Base-by-base conservation (phyloP, 331 rosid species). In the Cydonia oblonga region DNA sequence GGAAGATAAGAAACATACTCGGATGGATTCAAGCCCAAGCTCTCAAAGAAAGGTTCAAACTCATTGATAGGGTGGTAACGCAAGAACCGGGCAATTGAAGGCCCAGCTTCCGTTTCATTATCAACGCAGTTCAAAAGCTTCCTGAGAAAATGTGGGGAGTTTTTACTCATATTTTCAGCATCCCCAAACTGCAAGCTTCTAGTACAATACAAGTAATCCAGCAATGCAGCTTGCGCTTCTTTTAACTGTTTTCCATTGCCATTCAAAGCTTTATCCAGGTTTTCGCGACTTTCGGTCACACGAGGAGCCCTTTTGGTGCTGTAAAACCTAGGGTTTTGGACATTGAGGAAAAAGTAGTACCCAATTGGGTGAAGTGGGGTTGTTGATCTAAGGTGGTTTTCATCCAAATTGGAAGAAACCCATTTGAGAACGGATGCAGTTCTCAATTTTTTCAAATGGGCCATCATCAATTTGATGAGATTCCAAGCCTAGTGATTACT, bases 11-110 rank as follows among this genome's bases (percentile, higher is more conserved):
- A 68, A 22, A 28, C 73, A 70, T 84, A 92, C 66, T 92, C 96
- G 0, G 85, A 79, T 75, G 96, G 93, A 44, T 81, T 80, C 82
- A 92, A 82, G 23, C 96, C 98, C 72, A 82, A 51, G 78, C 96
- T 90, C 84, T 92, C 98, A 46, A 92, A 88, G 70, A 92, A 92
- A 53, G 92, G 96, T 64, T 90, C 96, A 51, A 92, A 92, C 57
- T 92, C 98, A 64, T 92, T 90, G 71, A 92, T 73, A 16, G 98
- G 98, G 61, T 92, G 86, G 75, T 87, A 88, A 16, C 92, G 79
- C 40, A 92, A 79, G 54, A 83, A 81, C 23, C 90, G 82, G 12
- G 88, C 26, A 51, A 88, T 64, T 3, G 88, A 84, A 63, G 78
- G 60, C 32, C 75, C 82, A 9, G 81, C 68, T 33, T 75, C 82